Evolutionary conservation across 2,329 filamentous ascomycete genomes (phyloP).

Genomic region (Raffaelea ambrosiae): DNA sequence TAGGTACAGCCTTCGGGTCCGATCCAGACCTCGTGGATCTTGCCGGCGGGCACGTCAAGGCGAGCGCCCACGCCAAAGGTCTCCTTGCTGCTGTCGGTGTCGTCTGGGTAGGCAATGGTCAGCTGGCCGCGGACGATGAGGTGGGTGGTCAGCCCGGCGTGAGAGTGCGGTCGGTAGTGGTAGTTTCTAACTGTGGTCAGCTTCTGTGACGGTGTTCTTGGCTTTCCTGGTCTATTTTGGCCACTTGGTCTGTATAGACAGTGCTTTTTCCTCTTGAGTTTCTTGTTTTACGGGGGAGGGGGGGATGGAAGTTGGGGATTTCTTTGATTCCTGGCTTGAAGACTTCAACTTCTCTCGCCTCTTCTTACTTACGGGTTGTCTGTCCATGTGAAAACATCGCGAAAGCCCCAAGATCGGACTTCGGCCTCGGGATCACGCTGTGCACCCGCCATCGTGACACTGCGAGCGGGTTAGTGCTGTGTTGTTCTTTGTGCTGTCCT

Average conservation of each 20-base stretch:
- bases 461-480: neutral
- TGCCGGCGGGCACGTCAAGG: conserved; percentile 57
- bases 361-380: conserved; percentile 62
- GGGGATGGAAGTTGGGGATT: too few species aligned
- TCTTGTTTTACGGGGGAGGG: too few species aligned
- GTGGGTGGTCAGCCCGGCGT: conserved; percentile 58
- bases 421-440: conserved; percentile 46
- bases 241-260: too few species aligned
- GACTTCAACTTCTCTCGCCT: too few species aligned
- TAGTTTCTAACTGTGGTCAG: conserved; percentile 41
- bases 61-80: conserved; percentile 53
- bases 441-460: conserved; percentile 1
- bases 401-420: conserved; percentile 62
- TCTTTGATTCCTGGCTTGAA: too few species aligned
- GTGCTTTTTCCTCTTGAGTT: conserved; percentile 14
- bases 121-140: conserved; percentile 57
- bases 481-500: too few species aligned
- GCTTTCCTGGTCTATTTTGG: neutral
- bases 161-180: conserved; percentile 60
- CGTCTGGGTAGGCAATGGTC: conserved; percentile 58
- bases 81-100: conserved; percentile 31
- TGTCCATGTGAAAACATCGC: conserved; percentile 62
- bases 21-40: conserved; percentile 62
- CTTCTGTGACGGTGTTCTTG: neutral
- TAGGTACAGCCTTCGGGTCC: conserved; percentile 59